Evolutionary conservation across 1,284 basidiomycete genomes (phyloP), one percentile per base, ranked within the genome.

Genomic region (Retiboletus flavoniger): DNA sequence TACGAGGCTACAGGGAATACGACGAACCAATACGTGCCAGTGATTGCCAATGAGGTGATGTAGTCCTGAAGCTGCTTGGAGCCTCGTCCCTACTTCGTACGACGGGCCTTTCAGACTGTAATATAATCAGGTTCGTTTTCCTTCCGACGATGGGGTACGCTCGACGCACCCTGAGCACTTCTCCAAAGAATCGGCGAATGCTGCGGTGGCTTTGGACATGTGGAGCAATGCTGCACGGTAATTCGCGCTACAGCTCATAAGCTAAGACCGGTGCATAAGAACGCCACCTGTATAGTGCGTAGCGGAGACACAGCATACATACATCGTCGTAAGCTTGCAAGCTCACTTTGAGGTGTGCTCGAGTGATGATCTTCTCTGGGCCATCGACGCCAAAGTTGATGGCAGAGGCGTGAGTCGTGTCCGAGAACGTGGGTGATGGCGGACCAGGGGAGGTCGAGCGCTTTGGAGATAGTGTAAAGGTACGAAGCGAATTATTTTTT

Each of bases 41-140:
- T 96, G 93, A 71, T 96, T 96, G 51, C 89, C 87, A 65, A 96
- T 89, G 60, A 98, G 82, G 71, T 94, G 92, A 71, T 97, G 93
- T 48, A 97, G 75, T 2, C 95, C 95, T 16, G 89, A 86, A n/a
- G 90, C 85, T 32, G 90, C 91, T 66, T 94, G 85, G 45, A 92
- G 72, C 58, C 89, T 76, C 57, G 87, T 81, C 60, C 92, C 80
- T 44, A 90, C 74, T 72, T 94, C 83, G 72, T 95, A 85, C 61
- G 86, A 75, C 46, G 91, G 81, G 56, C 93, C 84, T 74, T 95
- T 91, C 63, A 91, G 73, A 55, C 88, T 90, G 56, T 19, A 54
- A 45, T 28, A 32, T n/a, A n/a, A 39, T 63, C 38, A 53, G 39
- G 43, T n/a, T 47, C 17, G 9, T 29, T 41, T 38, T 35, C 3